Percentiles rank a stretch among this genome's conserved stretches.
Conservation (phyloP, 2,329 filamentous ascomycete genomes). For the Keithomyces neogunnii region DNA sequence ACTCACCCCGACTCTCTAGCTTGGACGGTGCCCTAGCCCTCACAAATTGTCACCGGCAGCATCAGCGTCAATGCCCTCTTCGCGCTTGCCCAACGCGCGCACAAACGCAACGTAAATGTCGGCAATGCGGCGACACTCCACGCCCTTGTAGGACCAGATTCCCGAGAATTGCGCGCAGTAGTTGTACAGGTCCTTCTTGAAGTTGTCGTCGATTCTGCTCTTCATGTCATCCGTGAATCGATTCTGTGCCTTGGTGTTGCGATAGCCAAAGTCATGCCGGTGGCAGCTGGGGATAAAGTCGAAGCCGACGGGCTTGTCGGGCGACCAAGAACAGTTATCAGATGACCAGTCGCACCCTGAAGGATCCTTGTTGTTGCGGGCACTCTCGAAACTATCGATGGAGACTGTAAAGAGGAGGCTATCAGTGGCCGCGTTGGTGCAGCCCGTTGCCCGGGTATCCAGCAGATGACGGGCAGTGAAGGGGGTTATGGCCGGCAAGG, state of each 20-base stretch:
- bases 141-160: slow-evolving; percentile 7
- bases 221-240: neutral
- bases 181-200: slow-evolving; percentile 24
- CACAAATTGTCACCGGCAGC: no score
- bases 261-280: slow-evolving; percentile 3
- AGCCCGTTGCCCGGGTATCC: no score
- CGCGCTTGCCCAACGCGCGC: slow-evolving; percentile 11
- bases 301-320: neutral
- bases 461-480: no score
- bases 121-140: slow-evolving; percentile 10
- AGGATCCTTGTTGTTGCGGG: neutral
- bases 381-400: neutral
- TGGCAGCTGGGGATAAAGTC: neutral
- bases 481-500: no score
- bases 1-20: no score
- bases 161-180: slow-evolving; percentile 10
- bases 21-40: no score
- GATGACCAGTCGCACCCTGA: neutral
- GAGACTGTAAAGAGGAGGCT: neutral
- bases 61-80: neutral
- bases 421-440: neutral
- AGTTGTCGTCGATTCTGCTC: slow-evolving; percentile 18
- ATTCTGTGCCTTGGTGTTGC: neutral
- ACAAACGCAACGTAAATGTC: slow-evolving; percentile 14
- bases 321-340: neutral